Evolutionary conservation across 345 rosid genomes (phyloP).

Genomic region (Arabidopsis arenosa): DNA sequence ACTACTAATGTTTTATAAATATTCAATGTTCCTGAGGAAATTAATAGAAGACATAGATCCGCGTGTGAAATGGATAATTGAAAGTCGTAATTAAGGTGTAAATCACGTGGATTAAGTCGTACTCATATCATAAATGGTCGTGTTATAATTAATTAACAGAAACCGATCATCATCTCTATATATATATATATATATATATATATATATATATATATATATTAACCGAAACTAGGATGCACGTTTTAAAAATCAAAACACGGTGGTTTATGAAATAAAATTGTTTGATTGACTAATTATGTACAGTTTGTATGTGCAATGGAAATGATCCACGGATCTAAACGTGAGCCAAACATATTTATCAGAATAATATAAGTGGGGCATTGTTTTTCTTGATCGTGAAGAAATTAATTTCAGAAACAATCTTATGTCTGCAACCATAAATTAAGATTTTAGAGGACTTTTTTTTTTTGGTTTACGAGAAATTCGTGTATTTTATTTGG

Average conservation of each 20-base stretch:
- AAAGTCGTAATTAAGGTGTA: slow-evolving; percentile 30
- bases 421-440: neutral
- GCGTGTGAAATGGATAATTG: slow-evolving; percentile 22
- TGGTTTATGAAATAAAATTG: neutral
- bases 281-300: neutral
- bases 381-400: neutral
- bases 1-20: neutral
- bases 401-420: neutral
- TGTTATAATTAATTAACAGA: slow-evolving; percentile 23
- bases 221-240: slow-evolving; percentile 20
- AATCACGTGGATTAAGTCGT: slow-evolving; percentile 41
- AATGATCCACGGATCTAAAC: slow-evolving; percentile 10
- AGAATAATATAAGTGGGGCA: neutral
- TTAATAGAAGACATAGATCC: neutral
- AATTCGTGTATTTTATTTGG: neutral
- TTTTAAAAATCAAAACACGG: slow-evolving; percentile 9
- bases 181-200: neutral
- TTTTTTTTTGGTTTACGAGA: neutral
- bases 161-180: slow-evolving; percentile 5
- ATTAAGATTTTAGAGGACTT: too few relatives aligned
- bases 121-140: slow-evolving; percentile 25
- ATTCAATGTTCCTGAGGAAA: neutral
- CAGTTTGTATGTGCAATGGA: neutral
- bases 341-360: slow-evolving; percentile 18
- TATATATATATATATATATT: neutral